A percentile compares a stretch with the other conserved stretches of the same genome.
Conservation (phyloP, 345 rosid genomes). For the Linum tenue region DNA sequence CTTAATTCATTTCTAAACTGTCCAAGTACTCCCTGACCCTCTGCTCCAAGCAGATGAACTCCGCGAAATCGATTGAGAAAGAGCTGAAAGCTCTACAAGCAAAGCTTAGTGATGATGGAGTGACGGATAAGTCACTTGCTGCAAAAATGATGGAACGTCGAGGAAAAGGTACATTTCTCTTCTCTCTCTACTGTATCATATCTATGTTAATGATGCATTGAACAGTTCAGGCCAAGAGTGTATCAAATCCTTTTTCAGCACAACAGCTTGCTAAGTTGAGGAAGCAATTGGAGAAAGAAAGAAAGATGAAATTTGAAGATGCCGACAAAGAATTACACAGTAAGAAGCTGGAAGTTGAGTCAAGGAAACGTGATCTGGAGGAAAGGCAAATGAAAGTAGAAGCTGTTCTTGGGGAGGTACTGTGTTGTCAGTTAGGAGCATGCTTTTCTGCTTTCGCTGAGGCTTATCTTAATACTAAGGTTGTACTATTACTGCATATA, state of each 20-base stretch:
- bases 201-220: not conserved
- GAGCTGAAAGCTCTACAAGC: constrained; percentile 59
- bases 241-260: constrained; percentile 32
- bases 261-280: constrained; percentile 45
- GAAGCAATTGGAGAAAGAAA: constrained; percentile 56
- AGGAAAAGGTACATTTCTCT: constrained; percentile 45
- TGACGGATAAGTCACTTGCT: constrained; percentile 58
- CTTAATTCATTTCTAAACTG: not conserved
- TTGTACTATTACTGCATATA: not conserved
- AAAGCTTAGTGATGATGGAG: constrained; percentile 56
- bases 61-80: constrained; percentile 74
- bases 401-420: constrained; percentile 63
- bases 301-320: constrained; percentile 39
- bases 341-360: constrained; percentile 48
- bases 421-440: not conserved
- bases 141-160: constrained; percentile 61
- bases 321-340: constrained; percentile 41
- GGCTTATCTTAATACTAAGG: too few relatives aligned
- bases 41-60: constrained; percentile 34
- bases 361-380: constrained; percentile 55
- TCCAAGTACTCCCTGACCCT: not conserved
- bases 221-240: not conserved
- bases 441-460: too few relatives aligned
- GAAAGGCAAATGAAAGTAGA: constrained; percentile 65
- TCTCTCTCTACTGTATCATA: constrained; percentile 3